These are phyloP conservation scores for Malus sylvestris DNA, from an alignment of 306 rosid species.

Conservation along the genomic window DNA sequence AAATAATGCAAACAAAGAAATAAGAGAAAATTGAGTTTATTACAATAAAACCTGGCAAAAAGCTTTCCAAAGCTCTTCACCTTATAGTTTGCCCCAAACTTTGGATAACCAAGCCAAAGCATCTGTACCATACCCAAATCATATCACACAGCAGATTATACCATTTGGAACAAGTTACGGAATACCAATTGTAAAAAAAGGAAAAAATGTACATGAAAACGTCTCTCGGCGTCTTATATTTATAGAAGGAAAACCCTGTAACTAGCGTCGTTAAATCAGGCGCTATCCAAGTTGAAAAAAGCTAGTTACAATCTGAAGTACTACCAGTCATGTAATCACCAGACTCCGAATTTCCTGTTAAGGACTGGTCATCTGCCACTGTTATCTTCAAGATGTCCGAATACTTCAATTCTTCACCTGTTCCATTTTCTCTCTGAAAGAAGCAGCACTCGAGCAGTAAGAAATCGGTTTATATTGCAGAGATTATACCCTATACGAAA, in stretches of 20 bases:
- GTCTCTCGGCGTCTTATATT: conserved; percentile 33
- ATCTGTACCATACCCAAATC: conserved; percentile 33
- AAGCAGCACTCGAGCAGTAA: conserved; percentile 28
- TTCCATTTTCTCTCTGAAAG: conserved; percentile 86
- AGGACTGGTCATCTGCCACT: conserved; percentile 26
- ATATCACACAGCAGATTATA: conserved; percentile 28
- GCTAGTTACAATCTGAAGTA: conserved; percentile 22
- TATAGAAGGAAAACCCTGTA: not conserved
- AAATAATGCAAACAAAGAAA: not conserved
- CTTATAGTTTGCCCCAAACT: conserved; percentile 29
- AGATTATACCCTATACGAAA: not conserved
- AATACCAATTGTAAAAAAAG: not conserved
- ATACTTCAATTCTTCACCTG: conserved; percentile 41
- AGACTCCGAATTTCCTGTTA: conserved; percentile 17
- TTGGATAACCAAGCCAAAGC: conserved; percentile 23
- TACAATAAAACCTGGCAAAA: conserved; percentile 16
- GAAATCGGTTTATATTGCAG: conserved; percentile 5
- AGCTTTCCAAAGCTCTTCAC: conserved; percentile 11
- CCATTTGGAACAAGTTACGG: conserved; percentile 16
- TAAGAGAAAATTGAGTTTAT: conserved; percentile 9
- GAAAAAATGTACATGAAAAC: conserved; percentile 38
- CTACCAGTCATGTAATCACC: conserved; percentile 32
- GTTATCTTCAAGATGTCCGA: conserved; percentile 10
- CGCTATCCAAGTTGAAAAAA: conserved; percentile 10
- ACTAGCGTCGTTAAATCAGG: conserved; percentile 8